Base-by-base conservation (phyloP, 208 protist species). In the Trypanosoma congolense region DNA sequence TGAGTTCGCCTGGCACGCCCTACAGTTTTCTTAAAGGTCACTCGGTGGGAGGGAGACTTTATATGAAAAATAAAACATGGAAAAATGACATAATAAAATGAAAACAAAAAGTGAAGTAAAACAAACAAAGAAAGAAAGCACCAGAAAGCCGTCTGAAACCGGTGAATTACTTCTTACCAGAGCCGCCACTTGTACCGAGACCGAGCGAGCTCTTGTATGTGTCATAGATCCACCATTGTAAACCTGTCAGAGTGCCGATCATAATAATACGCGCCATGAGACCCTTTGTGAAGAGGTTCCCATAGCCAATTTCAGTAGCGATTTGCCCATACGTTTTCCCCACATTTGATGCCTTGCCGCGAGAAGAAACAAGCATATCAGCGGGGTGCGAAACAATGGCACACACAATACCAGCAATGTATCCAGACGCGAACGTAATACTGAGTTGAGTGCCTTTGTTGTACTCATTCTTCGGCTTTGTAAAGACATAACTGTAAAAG, bases 141-240 rank as follows among this genome's bases (percentile, higher is more conserved):
- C 42, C 21, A 9, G 42, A 46, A 24, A 19, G 21, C 42, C 12
- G 42, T 24, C 21, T 46, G 10, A 46, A 24, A 24, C 42, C 8
- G n/a, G n/a, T n/a, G 9, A 25, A 24, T 49, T 65, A 47, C 38
- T 65, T 65, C 33, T 25, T 44, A n/a, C 49, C 64, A 21, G 56
- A 33, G 31, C 54, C 71, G 62, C 75, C 75, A 50, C 70, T 76
- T 58, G 75, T 78, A 42, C 75, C 75, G 25, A 70, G 47, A 35
- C 62, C 69, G 9, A 70, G 44, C 9, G 56, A 14, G 55, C 49
- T 55, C 56, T 61, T 63, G 49, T 65, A 65, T 19, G 51, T 44
- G 65, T 91, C 88, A 67, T 91, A 98, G 75, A 98, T 98, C 72
- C 72, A 97, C 91, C 89, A 98, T 83, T 98, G 96, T 36, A 96